Conservation (phyloP, 192 early-diverging fungal genomes). For the Backusella morwellensis region DNA sequence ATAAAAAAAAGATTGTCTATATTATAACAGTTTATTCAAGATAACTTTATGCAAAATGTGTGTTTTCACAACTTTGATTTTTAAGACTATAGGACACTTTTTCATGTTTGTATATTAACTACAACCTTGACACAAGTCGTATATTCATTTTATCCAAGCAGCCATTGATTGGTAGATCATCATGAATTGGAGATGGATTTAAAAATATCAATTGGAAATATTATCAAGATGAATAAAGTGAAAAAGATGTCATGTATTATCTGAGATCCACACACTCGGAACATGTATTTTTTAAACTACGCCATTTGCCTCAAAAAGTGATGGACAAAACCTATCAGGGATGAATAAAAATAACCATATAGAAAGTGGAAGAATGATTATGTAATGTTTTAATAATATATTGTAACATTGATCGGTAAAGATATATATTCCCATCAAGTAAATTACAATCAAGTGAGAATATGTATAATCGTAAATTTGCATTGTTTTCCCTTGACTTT, state of each 20-base stretch:
- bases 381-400: background rate
- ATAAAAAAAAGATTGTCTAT: background rate
- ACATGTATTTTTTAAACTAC: background rate
- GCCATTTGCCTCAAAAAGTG: background rate
- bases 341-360: background rate
- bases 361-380: background rate
- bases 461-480: background rate
- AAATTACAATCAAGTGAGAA: background rate
- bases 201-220: too few relatives aligned
- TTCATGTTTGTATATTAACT: too few relatives aligned
- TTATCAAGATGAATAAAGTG: too few relatives aligned
- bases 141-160: too few relatives aligned
- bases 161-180: too few relatives aligned
- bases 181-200: too few relatives aligned
- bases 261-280: background rate
- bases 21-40: background rate
- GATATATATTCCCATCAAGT: background rate
- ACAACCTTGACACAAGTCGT: too few relatives aligned
- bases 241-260: background rate
- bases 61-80: too few relatives aligned
- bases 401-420: background rate
- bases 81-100: too few relatives aligned
- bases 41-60: too few relatives aligned
- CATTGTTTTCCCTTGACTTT: background rate
- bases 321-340: background rate